These are phyloP conservation scores for Rhizopogon sp. DNA, from an alignment of 768 basidiomycete species.

Conservation along the genomic window DNA sequence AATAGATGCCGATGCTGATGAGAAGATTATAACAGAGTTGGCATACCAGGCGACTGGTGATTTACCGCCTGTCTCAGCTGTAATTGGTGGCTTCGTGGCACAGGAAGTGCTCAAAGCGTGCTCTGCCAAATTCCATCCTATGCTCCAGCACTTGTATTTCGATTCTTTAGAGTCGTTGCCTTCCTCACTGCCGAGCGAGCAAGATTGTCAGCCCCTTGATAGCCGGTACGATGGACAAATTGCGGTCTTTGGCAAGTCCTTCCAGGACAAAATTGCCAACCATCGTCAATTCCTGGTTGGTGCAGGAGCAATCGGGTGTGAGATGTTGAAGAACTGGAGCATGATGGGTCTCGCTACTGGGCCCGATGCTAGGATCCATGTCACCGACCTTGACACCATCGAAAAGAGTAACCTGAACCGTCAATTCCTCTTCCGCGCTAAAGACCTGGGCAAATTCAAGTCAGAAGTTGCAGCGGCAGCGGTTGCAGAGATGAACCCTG, in stretches of 20 bases:
- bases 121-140: slow-evolving; percentile 97
- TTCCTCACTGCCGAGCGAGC: slow-evolving; percentile 64
- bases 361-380: slow-evolving; percentile 74
- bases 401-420: slow-evolving; percentile 99
- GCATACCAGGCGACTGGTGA: slow-evolving; percentile 91
- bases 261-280: slow-evolving; percentile 89
- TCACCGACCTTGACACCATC: slow-evolving; percentile 97
- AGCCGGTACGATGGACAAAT: slow-evolving; percentile 93
- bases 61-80: slow-evolving; percentile 84
- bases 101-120: slow-evolving; percentile 97
- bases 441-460: slow-evolving; percentile 97
- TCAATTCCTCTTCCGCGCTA: slow-evolving; percentile 95
- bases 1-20: slow-evolving; percentile 69
- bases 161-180: slow-evolving; percentile 97
- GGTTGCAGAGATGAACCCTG: slow-evolving; percentile 94
- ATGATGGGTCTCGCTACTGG: slow-evolving; percentile 95
- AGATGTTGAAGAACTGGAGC: slow-evolving; percentile 99
- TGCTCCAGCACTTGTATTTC: slow-evolving; percentile 93
- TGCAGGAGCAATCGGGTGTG: slow-evolving; percentile 98
- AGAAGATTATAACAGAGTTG: slow-evolving; percentile 78
- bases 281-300: slow-evolving; percentile 96
- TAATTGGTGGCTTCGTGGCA: slow-evolving; percentile 95
- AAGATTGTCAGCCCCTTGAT: slow-evolving; percentile 75
- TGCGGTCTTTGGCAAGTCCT: slow-evolving; percentile 89
- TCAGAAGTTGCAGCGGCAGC: slow-evolving; percentile 89